Percentiles rank a stretch among this genome's conserved stretches.
phyloP scores from a whole-genome alignment of 1,139 yeast genomes.

The Candida tropicalis region DNA sequence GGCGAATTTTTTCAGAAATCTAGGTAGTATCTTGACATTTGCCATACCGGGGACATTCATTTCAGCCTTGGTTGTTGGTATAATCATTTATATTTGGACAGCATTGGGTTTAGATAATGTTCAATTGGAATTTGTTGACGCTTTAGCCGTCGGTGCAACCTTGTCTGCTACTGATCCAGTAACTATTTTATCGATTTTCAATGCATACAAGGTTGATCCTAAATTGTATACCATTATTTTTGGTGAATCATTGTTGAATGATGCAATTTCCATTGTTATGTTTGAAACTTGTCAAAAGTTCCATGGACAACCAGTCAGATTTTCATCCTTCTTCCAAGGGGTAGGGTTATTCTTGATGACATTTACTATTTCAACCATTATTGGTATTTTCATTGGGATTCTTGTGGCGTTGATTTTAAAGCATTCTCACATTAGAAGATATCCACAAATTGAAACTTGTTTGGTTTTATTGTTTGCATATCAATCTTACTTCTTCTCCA shows the following conservation, averaged over 20 bases:
- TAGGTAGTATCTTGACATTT: conserved; percentile 88
- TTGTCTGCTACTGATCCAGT: conserved; percentile 98
- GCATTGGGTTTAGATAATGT: conserved; percentile 88
- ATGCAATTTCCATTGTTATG: conserved; percentile 98
- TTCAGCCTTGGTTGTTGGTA: conserved; percentile 86
- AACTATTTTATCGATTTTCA: conserved; percentile 92
- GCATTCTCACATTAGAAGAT: conserved; percentile 89
- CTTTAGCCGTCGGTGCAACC: conserved; percentile 96
- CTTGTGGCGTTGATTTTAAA: conserved; percentile 86
- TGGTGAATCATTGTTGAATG: conserved; percentile 93
- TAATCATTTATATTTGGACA: conserved; percentile 86
- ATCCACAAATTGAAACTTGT: conserved; percentile 96
- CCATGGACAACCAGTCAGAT: conserved; percentile 77
- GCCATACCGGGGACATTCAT: conserved; percentile 98
- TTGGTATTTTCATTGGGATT: conserved; percentile 87
- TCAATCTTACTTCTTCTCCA: conserved; percentile 95
- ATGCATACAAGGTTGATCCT: conserved; percentile 97
- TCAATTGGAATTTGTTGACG: conserved; percentile 89
- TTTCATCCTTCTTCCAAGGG: conserved; percentile 88
- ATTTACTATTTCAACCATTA: conserved; percentile 87
- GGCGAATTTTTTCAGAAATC: conserved; percentile 89
- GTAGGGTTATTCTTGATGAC: conserved; percentile 91
- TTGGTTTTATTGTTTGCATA: conserved; percentile 88
- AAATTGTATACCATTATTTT: conserved; percentile 94
- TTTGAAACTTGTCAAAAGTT: conserved; percentile 98